phyloP scores from a whole-genome alignment of 176 grass and related monocot genomes.

The Oryza longistaminata region DNA sequence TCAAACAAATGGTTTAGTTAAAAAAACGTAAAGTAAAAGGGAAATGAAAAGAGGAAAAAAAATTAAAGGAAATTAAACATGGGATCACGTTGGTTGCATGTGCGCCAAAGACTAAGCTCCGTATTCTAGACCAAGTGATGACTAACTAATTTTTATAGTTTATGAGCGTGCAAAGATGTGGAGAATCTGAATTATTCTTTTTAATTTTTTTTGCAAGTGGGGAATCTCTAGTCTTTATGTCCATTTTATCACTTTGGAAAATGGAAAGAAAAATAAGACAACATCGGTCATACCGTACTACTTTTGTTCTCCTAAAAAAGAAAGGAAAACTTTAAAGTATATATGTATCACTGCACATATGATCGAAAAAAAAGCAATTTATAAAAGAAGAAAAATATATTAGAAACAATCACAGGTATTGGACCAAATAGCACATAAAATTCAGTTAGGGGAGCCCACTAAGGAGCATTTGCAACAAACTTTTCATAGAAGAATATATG shows the following conservation, averaged over 20 bases:
- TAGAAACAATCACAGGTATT: neutral
- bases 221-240: conserved; percentile 16
- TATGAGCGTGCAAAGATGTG: neutral
- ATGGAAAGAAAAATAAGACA: neutral
- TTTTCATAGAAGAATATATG: neutral
- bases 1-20: neutral
- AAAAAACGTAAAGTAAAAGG: neutral
- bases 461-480: neutral
- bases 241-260: conserved; percentile 13
- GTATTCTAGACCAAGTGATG: neutral
- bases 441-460: neutral
- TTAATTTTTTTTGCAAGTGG: neutral
- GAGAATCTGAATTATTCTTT: neutral
- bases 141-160: conserved; percentile 14
- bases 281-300: neutral
- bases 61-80: conserved; percentile 27
- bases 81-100: conserved; percentile 52
- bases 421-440: neutral
- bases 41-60: neutral
- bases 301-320: neutral
- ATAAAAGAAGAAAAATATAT: neutral
- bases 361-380: neutral
- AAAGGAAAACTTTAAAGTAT: neutral
- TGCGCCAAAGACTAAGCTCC: conserved; percentile 28
- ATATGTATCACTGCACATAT: neutral